Evolutionary conservation across 257 asterid species (phyloP), one percentile per base, ranked within the genome.

Genomic region (Oldenlandia corymbosa): DNA sequence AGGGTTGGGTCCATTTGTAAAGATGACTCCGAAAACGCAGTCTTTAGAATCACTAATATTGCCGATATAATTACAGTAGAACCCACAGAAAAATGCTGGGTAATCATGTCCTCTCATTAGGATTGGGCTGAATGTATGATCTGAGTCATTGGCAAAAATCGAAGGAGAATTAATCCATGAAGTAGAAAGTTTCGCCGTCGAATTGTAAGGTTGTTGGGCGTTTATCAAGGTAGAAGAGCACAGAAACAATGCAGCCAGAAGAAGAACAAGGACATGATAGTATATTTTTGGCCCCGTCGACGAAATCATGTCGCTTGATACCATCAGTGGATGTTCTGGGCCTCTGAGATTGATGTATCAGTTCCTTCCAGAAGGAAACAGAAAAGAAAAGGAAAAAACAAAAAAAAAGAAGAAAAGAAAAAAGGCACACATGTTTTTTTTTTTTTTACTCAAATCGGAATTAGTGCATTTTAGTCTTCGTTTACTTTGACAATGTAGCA

Each of bases 21-120:
- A 26, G 26, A 61, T 27, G 54, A 61, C 54, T 30, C 66, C 66
- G 12, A 61, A 61, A 1, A 61, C 27, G 54, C 66, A 61, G 7
- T 47, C 46, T 41, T 41, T 41, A 41, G 39, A 34, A 34, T 34
- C 6, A 34, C 39, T 3, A 34, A 34, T n/a, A 21, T 51, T 32
- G 1, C 24, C 3, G 32, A 6, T 27, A 2, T 12, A 12, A 7
- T 9, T 26, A 31, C 58, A 52, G 36, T 52, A 52, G 20, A 54
- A 28, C 9, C 60, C 5, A 8, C 54, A 61, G 42, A 28, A 10
- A 14, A 61, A 61, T 13, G 18, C 21, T 52, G 13, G 12, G 14
- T 36, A 34, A 13, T 41, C 5, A 30, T 7, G 26, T 43, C 20
- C 54, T 61, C 66, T 43, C 10, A 45, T 2, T 10, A 61, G 52